Evolutionary conservation across 257 asterid species (phyloP).

Genomic region (Salvia splendens): DNA sequence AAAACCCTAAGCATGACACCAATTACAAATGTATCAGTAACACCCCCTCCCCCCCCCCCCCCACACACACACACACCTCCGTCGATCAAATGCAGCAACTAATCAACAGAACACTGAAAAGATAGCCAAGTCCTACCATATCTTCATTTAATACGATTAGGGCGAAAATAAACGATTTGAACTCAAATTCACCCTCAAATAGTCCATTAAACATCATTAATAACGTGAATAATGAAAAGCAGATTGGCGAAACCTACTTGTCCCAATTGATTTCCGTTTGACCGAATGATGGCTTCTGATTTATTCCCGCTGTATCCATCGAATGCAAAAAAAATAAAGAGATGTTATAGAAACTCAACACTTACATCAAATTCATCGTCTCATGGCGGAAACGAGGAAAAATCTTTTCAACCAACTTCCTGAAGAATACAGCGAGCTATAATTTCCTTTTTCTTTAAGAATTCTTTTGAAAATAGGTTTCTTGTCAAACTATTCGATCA

Average conservation of each 20-base stretch:
- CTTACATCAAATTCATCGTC: slow-evolving; percentile 14
- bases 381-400: neutral
- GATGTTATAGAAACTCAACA: slow-evolving; percentile 30
- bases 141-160: slow-evolving; percentile 7
- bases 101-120: slow-evolving; percentile 13
- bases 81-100: slow-evolving; percentile 13
- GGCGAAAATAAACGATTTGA: neutral
- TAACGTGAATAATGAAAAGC: neutral
- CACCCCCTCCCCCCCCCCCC: too few relatives aligned
- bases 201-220: neutral
- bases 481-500: neutral
- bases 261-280: slow-evolving; percentile 90
- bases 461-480: slow-evolving; percentile 12
- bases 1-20: neutral
- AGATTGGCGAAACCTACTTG: slow-evolving; percentile 56
- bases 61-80: too few relatives aligned
- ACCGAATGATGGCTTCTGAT: slow-evolving; percentile 53
- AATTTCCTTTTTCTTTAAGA: too few relatives aligned
- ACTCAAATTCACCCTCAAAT: slow-evolving; percentile 2
- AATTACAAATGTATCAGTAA: slow-evolving; percentile 16
- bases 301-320: slow-evolving; percentile 61
- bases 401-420: neutral
- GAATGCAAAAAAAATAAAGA: neutral
- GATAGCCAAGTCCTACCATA: neutral
- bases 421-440: slow-evolving; percentile 10